Base-by-base conservation (phyloP, 73 alveolate genomes). In the Paramecium biaurelia region DNA sequence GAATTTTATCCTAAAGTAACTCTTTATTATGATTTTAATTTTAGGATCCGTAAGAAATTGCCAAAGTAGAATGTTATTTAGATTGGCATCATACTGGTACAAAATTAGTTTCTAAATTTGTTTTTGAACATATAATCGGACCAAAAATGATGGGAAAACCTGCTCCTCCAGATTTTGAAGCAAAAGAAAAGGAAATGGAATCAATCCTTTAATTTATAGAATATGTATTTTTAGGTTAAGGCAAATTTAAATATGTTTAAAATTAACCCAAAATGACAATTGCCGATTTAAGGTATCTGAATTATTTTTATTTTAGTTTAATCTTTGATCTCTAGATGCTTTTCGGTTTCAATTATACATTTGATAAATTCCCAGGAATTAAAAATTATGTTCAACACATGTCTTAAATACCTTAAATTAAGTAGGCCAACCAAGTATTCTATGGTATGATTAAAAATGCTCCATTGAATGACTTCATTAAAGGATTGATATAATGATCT, bases 41-140 rank as follows among this genome's bases (percentile, higher is more conserved):
- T 72, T 35, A 89, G 90, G 90, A 79, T 23, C 76, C 74, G 0
- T 24, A 79, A 20, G 45, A 79, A 79, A 43, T 43, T 30, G 90
- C 76, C 9, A 23, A 30, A 43, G 28, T 79, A 4, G 90, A 79
- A 45, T 41, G 76, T 24, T 79, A 79, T 34, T 47, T 79, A 45
- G 90, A 79, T 23, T 79, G 90, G 90, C 90, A 79, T 47, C 90
- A 79, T 79, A 79, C 90, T 1, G 90, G 90, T 24, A 43, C 90
- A 1, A 41, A 23, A 45, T 11, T 43, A 5, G 28, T 79, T 45
- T 23, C 90, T 1, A 41, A 23, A 14, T 79, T 42, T 79, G 23
- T 45, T 2, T 38, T 41, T 21, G 47, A 7, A 2, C 47, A 14
- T 24, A 63, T 79, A 2, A 21, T 41, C 20, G 90, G 53, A 14